These are phyloP conservation scores for Lactarius hengduanensis DNA, from an alignment of 768 basidiomycete genomes.

Conservation along the genomic window DNA sequence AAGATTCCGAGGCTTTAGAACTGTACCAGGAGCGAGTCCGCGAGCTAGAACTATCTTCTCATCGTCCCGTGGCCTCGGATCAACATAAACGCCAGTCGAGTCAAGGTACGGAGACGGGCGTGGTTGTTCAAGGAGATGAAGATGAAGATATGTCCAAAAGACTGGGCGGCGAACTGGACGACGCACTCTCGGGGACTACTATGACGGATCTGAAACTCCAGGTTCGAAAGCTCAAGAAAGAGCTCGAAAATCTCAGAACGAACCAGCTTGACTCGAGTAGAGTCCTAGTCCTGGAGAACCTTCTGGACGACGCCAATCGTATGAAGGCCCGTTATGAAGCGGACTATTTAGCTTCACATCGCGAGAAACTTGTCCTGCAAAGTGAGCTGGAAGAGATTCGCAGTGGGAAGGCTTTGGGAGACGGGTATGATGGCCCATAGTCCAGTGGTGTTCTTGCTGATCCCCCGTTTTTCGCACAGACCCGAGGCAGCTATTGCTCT, in stretches of 20 bases:
- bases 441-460: background rate
- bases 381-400: conserved; percentile 86
- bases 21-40: conserved; percentile 87
- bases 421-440: conserved; percentile 55
- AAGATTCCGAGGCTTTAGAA: conserved; percentile 82
- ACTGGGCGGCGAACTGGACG: conserved; percentile 83
- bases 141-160: conserved; percentile 56
- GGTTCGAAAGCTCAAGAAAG: conserved; percentile 75
- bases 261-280: conserved; percentile 76
- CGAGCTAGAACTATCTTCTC: conserved; percentile 76
- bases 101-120: conserved; percentile 38
- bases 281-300: conserved; percentile 83
- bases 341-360: conserved; percentile 82
- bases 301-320: conserved; percentile 86
- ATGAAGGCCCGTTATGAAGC: conserved; percentile 87
- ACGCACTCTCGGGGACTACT: conserved; percentile 77
- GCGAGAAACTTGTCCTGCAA: conserved; percentile 77
- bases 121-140: conserved; percentile 35
- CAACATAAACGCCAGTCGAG: conserved; percentile 42
- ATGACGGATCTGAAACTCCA: conserved; percentile 92
- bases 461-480: conserved; percentile 39
- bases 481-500: conserved; percentile 87
- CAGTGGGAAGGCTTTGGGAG: conserved; percentile 78
- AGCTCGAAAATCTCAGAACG: conserved; percentile 70
- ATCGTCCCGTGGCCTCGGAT: conserved; percentile 43